Percentiles rank a stretch among this genome's conserved stretches.
These are phyloP conservation scores for Lichtheimia corymbifera DNA, from an alignment of 371 early-diverging fungal genomes.

Conservation along the genomic window DNA sequence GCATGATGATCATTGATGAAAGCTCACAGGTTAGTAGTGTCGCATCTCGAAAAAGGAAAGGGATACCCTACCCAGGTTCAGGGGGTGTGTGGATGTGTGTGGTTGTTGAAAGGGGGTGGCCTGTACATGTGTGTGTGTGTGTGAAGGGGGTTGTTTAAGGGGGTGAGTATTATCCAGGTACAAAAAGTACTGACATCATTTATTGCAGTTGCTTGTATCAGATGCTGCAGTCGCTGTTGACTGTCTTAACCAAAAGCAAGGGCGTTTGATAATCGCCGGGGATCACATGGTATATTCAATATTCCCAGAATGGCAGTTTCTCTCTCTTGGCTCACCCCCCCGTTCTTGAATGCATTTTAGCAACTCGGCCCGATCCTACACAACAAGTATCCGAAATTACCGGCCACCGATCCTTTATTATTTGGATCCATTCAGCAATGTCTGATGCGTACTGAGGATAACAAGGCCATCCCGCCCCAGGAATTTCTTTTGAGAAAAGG, in stretches of 20 bases:
- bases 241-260: conserved; percentile 35
- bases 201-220: conserved; percentile 33
- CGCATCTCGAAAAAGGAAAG: neutral
- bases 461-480: conserved; percentile 32
- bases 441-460: conserved; percentile 52
- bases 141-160: no score
- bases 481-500: conserved; percentile 37
- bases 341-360: conserved; percentile 12
- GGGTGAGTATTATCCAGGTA: neutral
- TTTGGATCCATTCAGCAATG: conserved; percentile 61
- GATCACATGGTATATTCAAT: conserved; percentile 49
- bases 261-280: conserved; percentile 57
- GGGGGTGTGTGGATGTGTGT: neutral
- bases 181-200: conserved; percentile 9
- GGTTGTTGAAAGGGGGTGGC: no score
- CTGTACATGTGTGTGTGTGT: no score
- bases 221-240: conserved; percentile 54
- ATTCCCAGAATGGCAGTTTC: no score
- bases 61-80: neutral
- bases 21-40: conserved; percentile 45
- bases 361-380: conserved; percentile 61
- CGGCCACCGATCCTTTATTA: conserved; percentile 37
- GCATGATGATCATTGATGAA: conserved; percentile 62
- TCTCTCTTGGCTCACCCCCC: no score
- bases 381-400: conserved; percentile 44